Percentiles rank a stretch among this genome's conserved stretches.
Evolutionary conservation across 139 green algal genomes (phyloP).

Genomic region (Astrephomene gubernaculifera): DNA sequence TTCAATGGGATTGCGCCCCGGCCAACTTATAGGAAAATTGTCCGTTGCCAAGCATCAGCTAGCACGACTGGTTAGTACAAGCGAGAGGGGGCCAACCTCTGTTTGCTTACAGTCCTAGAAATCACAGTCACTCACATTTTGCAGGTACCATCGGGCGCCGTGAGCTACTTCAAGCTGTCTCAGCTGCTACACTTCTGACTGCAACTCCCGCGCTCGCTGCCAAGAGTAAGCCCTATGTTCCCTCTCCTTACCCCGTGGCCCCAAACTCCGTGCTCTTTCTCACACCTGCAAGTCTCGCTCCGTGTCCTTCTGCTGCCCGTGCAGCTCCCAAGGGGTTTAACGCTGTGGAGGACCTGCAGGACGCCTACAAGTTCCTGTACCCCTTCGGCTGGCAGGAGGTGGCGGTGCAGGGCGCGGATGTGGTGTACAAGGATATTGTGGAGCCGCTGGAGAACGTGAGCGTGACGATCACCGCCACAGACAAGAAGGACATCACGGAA

Average conservation of each 20-base stretch:
- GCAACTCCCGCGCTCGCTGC: slow-evolving; percentile 32
- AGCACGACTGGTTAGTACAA: no score
- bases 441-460: slow-evolving; percentile 97
- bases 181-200: slow-evolving; percentile 6
- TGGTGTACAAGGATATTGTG: slow-evolving; percentile 98
- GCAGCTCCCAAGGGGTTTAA: slow-evolving; percentile 78
- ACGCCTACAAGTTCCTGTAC: slow-evolving; percentile 96
- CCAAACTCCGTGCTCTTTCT: neutral
- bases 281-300: neutral
- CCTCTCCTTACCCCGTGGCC: neutral
- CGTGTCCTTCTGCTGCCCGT: neutral
- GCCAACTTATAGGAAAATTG: neutral
- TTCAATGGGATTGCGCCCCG: neutral
- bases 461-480: slow-evolving; percentile 89
- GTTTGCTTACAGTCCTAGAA: no score
- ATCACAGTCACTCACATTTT: no score
- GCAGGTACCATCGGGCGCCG: slow-evolving; percentile 35
- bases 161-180: slow-evolving; percentile 34
- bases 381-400: slow-evolving; percentile 98
- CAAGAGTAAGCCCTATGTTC: slow-evolving; percentile 56
- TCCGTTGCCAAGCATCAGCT: slow-evolving; percentile 14
- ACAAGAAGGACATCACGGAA: slow-evolving; percentile 89
- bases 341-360: slow-evolving; percentile 83
- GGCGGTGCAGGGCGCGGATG: slow-evolving; percentile 86
- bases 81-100: no score